phyloP scores from a whole-genome alignment of 2,329 filamentous ascomycete genomes.

The Aspergillus piperis region DNA sequence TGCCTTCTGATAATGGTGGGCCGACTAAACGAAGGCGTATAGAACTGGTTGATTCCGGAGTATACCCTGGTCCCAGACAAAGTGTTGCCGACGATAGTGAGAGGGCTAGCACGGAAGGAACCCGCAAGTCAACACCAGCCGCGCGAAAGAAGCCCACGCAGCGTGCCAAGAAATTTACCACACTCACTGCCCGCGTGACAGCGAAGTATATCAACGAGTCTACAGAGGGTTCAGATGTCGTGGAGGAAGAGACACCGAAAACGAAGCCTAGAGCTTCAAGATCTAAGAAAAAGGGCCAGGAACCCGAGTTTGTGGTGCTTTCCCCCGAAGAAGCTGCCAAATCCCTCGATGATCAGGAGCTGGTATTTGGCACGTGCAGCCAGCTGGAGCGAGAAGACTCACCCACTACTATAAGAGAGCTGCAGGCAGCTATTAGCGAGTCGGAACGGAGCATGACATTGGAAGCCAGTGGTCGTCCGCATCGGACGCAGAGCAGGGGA shows the following conservation, averaged over 20 bases:
- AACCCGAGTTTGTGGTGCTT: conserved; percentile 59
- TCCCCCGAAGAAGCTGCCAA: conserved; percentile 69
- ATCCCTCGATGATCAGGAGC: conserved; percentile 69
- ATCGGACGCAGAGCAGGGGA: neutral
- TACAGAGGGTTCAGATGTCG: conserved; percentile 18
- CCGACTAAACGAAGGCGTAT: conserved; percentile 42
- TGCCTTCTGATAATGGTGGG: conserved; percentile 20
- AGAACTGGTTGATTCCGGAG: conserved; percentile 34
- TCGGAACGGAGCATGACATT: conserved; percentile 28
- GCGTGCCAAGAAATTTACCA: conserved; percentile 69
- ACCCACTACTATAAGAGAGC: conserved; percentile 54
- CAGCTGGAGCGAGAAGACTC: conserved; percentile 75
- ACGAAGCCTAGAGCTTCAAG: conserved; percentile 7
- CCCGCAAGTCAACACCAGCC: conserved; percentile 13
- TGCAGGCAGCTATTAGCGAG: conserved; percentile 32
- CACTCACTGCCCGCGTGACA: conserved; percentile 76
- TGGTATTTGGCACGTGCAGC: conserved; percentile 83
- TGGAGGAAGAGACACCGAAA: conserved; percentile 8
- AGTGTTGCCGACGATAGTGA: conserved; percentile 10
- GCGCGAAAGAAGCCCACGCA: conserved; percentile 45
- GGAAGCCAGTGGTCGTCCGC: conserved; percentile 1
- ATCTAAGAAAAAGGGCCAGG: conserved; percentile 20
- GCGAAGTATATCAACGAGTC: conserved; percentile 62
- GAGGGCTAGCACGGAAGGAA: conserved; percentile 17
- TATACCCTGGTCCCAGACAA: conserved; percentile 17